Percentiles rank a stretch among this genome's conserved stretches.
Conservation (phyloP, 2,329 filamentous ascomycete species). For the Alternaria metachromatica region DNA sequence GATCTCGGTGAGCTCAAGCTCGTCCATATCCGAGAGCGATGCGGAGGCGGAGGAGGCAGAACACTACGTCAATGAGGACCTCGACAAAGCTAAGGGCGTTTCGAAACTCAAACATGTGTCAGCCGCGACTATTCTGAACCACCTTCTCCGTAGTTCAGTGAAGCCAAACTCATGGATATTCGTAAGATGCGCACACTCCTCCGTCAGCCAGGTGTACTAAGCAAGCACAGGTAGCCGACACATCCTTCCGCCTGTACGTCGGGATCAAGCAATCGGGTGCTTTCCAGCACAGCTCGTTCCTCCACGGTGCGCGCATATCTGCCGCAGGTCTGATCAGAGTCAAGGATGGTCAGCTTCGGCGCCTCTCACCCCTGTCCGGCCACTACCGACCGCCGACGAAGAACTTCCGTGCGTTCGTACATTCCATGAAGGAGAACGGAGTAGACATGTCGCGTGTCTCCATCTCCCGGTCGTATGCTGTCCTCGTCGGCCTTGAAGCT, state of each 20-base stretch:
- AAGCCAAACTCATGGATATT: slow-evolving; percentile 95
- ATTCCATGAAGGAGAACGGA: slow-evolving; percentile 72
- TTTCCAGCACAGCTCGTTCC: slow-evolving; percentile 90
- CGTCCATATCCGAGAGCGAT: slow-evolving; percentile 59
- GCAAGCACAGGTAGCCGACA: slow-evolving; percentile 68
- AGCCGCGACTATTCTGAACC: slow-evolving; percentile 76
- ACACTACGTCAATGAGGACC: slow-evolving; percentile 69
- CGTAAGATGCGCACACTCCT: slow-evolving; percentile 49
- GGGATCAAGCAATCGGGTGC: slow-evolving; percentile 88
- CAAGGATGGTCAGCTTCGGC: slow-evolving; percentile 77
- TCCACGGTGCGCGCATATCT: slow-evolving; percentile 80
- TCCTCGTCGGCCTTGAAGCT: slow-evolving; percentile 81
- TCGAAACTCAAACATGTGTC: slow-evolving; percentile 71
- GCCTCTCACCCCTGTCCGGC: slow-evolving; percentile 71
- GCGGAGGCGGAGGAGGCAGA: slow-evolving; percentile 66
- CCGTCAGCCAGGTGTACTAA: not conserved
- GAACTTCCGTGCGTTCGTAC: slow-evolving; percentile 84
- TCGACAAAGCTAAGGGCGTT: slow-evolving; percentile 66
- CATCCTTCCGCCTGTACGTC: slow-evolving; percentile 82
- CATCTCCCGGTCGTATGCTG: slow-evolving; percentile 81
- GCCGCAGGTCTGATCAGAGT: slow-evolving; percentile 87
- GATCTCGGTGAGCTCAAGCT: slow-evolving; percentile 41
- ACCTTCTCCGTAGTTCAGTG: slow-evolving; percentile 77
- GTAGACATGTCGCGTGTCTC: slow-evolving; percentile 81
- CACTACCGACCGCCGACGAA: slow-evolving; percentile 85